These are phyloP conservation scores for Penicillium palitans DNA, from an alignment of 2,329 filamentous ascomycete genomes.

Conservation along the genomic window DNA sequence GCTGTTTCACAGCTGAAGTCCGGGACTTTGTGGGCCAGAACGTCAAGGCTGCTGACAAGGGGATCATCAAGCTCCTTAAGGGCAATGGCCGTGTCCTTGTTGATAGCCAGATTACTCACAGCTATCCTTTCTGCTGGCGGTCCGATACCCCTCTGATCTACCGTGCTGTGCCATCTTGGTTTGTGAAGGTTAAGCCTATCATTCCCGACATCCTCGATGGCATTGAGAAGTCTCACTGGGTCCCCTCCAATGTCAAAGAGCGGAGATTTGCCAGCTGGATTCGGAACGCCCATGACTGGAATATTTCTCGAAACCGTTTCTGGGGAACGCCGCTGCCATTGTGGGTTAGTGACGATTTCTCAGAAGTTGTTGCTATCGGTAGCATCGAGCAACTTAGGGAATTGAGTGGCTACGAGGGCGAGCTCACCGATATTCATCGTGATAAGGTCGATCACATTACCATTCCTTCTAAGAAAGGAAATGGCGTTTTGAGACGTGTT, in stretches of 20 bases:
- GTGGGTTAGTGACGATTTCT: conserved; percentile 86
- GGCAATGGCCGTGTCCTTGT: conserved; percentile 72
- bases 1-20: conserved; percentile 74
- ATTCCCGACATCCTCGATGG: conserved; percentile 88
- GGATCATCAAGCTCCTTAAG: conserved; percentile 87
- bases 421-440: conserved; percentile 82
- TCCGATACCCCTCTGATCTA: conserved; percentile 96
- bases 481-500: conserved; percentile 75
- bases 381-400: conserved; percentile 81
- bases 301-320: conserved; percentile 88
- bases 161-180: conserved; percentile 90
- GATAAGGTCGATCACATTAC: conserved; percentile 94
- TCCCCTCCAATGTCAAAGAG: conserved; percentile 86
- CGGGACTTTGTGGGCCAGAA: conserved; percentile 81
- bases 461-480: conserved; percentile 85
- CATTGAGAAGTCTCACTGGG: conserved; percentile 88
- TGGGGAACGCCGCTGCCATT: conserved; percentile 93
- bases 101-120: conserved; percentile 85
- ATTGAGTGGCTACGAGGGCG: conserved; percentile 81
- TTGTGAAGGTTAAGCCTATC: conserved; percentile 81
- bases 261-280: conserved; percentile 92
- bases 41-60: conserved; percentile 89
- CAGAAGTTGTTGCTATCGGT: conserved; percentile 83
- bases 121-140: conserved; percentile 89
- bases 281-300: conserved; percentile 87